Percentiles rank a stretch among this genome's conserved stretches.
These are phyloP conservation scores for Colletotrichum filicis DNA, from an alignment of 2,329 filamentous ascomycete genomes.

Conservation along the genomic window DNA sequence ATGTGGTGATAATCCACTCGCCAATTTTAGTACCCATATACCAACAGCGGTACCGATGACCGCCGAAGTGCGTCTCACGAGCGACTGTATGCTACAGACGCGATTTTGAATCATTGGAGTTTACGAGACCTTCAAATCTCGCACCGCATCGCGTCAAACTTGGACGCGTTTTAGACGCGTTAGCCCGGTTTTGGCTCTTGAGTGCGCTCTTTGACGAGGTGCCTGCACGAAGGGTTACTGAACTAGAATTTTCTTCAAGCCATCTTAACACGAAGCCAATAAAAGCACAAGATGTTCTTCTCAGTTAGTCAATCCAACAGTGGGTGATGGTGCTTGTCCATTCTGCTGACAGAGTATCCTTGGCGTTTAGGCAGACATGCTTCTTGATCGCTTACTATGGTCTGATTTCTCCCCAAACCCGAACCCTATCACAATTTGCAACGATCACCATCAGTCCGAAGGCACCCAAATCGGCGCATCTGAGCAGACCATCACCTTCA, in stretches of 20 bases:
- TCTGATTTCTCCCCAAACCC: neutral
- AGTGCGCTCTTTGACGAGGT: neutral
- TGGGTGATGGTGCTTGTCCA: neutral
- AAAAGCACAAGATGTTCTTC: neutral
- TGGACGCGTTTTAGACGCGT: neutral
- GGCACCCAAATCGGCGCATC: neutral
- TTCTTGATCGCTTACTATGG: neutral
- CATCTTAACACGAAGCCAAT: neutral
- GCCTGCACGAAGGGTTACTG: neutral
- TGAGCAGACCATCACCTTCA: neutral
- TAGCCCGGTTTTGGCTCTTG: neutral
- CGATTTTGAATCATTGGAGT: neutral
- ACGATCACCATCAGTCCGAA: neutral
- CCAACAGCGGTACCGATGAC: fast-evolving
- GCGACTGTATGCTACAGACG: neutral
- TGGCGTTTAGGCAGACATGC: neutral
- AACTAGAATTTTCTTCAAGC: neutral
- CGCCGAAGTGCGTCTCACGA: neutral
- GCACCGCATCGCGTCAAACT: neutral
- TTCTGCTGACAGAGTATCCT: neutral
- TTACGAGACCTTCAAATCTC: neutral
- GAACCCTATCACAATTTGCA: neutral
- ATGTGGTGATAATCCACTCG: neutral
- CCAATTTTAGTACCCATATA: neutral
- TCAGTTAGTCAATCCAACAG: neutral